These are phyloP conservation scores for Phallus indusiatus DNA, from an alignment of 768 basidiomycete species.

Conservation along the genomic window DNA sequence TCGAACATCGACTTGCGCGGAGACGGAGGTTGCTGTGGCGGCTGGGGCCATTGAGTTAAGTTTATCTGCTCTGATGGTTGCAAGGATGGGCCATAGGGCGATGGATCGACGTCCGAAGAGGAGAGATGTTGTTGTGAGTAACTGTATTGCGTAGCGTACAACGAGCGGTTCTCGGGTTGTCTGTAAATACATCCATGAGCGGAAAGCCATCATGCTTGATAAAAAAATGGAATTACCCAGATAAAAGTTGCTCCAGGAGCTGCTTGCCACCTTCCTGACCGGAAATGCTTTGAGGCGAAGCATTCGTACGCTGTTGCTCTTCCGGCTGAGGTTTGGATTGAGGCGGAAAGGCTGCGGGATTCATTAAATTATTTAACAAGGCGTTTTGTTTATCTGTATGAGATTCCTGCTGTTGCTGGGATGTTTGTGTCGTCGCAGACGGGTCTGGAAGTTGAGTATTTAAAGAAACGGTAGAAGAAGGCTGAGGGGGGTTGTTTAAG, in stretches of 20 bases:
- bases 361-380: constrained; percentile 33
- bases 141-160: constrained; percentile 14
- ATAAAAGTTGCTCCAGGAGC: constrained; percentile 72
- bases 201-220: background rate
- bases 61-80: constrained; percentile 7
- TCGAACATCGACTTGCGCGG: constrained; percentile 79
- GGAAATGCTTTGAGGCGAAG: constrained; percentile 38
- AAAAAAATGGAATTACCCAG: constrained; percentile 44
- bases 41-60: constrained; percentile 11
- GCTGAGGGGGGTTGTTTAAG: background rate
- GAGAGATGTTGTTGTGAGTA: constrained; percentile 18
- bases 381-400: constrained; percentile 61
- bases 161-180: constrained; percentile 21
- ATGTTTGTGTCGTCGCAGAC: constrained; percentile 2
- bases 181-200: constrained; percentile 11
- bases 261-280: constrained; percentile 65
- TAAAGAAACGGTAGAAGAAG: background rate
- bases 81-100: constrained; percentile 11
- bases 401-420: background rate
- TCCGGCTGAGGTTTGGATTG: constrained; percentile 67
- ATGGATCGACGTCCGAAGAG: constrained; percentile 12
- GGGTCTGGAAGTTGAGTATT: constrained; percentile 5
- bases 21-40: constrained; percentile 44
- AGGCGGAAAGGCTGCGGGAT: constrained; percentile 30
- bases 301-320: constrained; percentile 43